Evolutionary conservation across 345 rosid species (phyloP), one percentile per base, ranked within the genome.

Genomic region (Conringia planisiliqua): DNA sequence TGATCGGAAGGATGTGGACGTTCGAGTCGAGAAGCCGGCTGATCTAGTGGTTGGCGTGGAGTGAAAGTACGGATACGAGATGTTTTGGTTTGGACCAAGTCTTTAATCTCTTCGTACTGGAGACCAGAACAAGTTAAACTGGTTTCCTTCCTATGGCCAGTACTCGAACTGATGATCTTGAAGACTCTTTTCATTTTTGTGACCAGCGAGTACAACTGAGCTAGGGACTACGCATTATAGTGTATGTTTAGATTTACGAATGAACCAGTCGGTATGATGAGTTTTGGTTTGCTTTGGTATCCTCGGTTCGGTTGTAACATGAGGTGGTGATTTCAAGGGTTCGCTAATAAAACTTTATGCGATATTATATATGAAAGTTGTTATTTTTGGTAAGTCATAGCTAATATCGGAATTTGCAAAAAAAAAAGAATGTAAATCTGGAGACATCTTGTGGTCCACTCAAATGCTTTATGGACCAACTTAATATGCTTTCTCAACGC

Each of bases 51-150:
- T 63, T 44, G 46, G 55, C 13, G 57, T 40, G 5, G 79, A 68
- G 58, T 75, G 64, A 75, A 20, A 38, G 5, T 32, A 22, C 4
- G 29, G 48, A 48, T 51, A 3, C 26, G 7, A 61, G 17, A 85
- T 26, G 78, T 27, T 83, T 79, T 1, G 83, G 81, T 77, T 86
- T 88, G 0, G 93, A 87, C 65, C 27, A 57, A 76, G 1, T 78
- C 78, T 3, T 84, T 88, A 2, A 54, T 83, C 56, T 11, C 48
- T 12, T 86, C 76, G 32, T 77, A 84, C n/a, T 13, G 18, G 88
- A 84, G 71, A 74, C 18, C 64, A 29, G 6, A 32, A 51, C 17
- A 32, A 6, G 5, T 24, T 39, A 33, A 33, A 43, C 9, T 17
- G 30, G 3, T 6, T 44, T 44, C 51, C 9, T 50, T 50, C 29